Evolutionary conservation across 352 stramenopile species (phyloP).

Genomic region (Plasmopara muralis): DNA sequence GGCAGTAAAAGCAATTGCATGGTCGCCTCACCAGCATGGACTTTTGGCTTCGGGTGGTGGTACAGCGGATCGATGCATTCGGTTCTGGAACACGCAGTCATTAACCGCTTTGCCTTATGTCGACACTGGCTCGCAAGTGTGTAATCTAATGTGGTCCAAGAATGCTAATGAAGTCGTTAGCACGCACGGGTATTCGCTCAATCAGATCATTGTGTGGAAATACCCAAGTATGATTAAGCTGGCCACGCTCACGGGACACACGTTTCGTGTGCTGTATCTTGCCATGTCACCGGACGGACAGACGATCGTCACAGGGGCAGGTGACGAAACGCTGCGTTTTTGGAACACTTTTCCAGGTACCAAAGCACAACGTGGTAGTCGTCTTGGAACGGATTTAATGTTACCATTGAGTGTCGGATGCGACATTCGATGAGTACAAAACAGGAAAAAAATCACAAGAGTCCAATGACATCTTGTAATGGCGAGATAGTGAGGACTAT

Average conservation of each 20-base stretch:
- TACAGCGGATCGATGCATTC: conserved; percentile 95
- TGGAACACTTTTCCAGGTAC: conserved; percentile 95
- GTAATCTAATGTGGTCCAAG: conserved; percentile 96
- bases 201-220: conserved; percentile 97
- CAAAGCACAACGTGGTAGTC: conserved; percentile 43
- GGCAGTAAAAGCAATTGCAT: conserved; percentile 97
- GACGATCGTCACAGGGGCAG: conserved; percentile 96
- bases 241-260: conserved; percentile 94
- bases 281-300: conserved; percentile 95
- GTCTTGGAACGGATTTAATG: conserved; percentile 49
- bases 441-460: conserved; percentile 5
- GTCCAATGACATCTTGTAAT: not conserved
- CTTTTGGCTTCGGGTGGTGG: conserved; percentile 93
- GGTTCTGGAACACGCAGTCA: conserved; percentile 96
- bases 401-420: conserved; percentile 45
- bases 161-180: conserved; percentile 98
- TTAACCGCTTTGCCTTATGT: conserved; percentile 85
- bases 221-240: conserved; percentile 97
- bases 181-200: conserved; percentile 98
- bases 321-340: conserved; percentile 96
- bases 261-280: conserved; percentile 94
- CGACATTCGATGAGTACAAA: conserved; percentile 48
- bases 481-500: conserved; percentile 16
- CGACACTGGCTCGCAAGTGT: conserved; percentile 95
- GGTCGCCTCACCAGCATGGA: conserved; percentile 94